Percentiles rank a stretch among this genome's conserved stretches.
phyloP scores from a whole-genome alignment of 306 rosid genomes.

The Vicia villosa region DNA sequence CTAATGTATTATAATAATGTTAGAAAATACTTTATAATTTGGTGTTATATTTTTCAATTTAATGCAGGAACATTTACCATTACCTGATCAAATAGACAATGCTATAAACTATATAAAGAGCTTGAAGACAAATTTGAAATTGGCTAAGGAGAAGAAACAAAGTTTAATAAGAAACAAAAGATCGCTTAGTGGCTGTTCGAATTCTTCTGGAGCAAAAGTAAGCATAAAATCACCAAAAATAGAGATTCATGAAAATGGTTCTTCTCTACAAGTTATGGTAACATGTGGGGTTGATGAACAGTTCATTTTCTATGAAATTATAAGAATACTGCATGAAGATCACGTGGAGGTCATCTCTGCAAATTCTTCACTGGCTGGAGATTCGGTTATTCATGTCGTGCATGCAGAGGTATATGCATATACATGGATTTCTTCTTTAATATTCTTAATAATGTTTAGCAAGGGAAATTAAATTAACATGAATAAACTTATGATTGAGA shows the following conservation, averaged over 20 bases:
- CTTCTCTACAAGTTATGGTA: conserved; percentile 54
- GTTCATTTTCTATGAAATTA: conserved; percentile 54
- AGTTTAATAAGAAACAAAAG: conserved; percentile 40
- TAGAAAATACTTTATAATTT: too few relatives aligned
- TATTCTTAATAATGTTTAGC: too few relatives aligned
- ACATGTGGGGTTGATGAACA: conserved; percentile 47
- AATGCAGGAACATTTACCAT: conserved; percentile 44
- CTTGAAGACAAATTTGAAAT: conserved; percentile 52
- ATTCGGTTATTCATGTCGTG: conserved; percentile 40
- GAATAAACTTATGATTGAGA: neutral
- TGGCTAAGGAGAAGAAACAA: conserved; percentile 47
- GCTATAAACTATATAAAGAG: conserved; percentile 60
- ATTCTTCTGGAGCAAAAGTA: conserved; percentile 1
- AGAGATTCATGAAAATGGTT: conserved; percentile 56
- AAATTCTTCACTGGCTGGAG: conserved; percentile 45
- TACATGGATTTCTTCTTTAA: too few relatives aligned
- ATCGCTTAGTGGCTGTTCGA: conserved; percentile 26
- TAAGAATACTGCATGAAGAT: conserved; percentile 61
- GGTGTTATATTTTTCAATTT: neutral
- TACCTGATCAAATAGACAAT: conserved; percentile 62
- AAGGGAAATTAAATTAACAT: too few relatives aligned
- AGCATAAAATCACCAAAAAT: conserved; percentile 49
- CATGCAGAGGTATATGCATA: conserved; percentile 54
- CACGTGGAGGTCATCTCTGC: conserved; percentile 45
- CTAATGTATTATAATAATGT: too few relatives aligned